phyloP scores from a whole-genome alignment of 768 basidiomycete genomes.

The Hygrocybe punicea region DNA sequence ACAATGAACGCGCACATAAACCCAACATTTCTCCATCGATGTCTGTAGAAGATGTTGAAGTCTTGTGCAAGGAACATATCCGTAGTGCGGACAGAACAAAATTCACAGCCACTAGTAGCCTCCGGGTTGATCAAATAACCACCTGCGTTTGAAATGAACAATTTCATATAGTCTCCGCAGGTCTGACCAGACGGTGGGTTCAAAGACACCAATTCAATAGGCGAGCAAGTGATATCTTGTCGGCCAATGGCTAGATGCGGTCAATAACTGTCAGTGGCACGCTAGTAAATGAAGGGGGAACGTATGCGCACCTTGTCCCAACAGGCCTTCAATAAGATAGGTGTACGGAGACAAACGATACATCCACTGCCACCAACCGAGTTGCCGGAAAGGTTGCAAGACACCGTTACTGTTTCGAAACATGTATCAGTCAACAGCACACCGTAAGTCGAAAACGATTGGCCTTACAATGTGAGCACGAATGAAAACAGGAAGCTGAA shows the following conservation, averaged over 20 bases:
- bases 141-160: conserved; percentile 50
- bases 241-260: conserved; percentile 45
- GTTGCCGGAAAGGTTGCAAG: conserved; percentile 56
- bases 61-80: conserved; percentile 50
- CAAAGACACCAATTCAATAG: conserved; percentile 58
- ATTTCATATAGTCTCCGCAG: conserved; percentile 50
- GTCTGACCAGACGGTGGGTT: conserved; percentile 52
- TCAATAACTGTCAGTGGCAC: too few species aligned
- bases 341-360: conserved; percentile 52
- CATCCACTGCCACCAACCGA: conserved; percentile 76
- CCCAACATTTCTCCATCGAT: conserved; percentile 52
- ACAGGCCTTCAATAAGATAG: conserved; percentile 50
- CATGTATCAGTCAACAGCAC: background rate
- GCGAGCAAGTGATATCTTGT: conserved; percentile 52
- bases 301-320: conserved; percentile 42
- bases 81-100: conserved; percentile 52
- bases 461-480: conserved; percentile 57
- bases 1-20: conserved; percentile 47
- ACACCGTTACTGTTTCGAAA: conserved; percentile 52
- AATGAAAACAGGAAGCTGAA: conserved; percentile 61
- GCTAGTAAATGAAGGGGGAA: conserved; percentile 20
- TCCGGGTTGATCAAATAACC: conserved; percentile 58
- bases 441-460: conserved; percentile 6
- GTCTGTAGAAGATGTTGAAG: conserved; percentile 61
- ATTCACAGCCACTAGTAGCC: conserved; percentile 50